These are phyloP conservation scores for Dothistroma pini DNA, from an alignment of 2,329 filamentous ascomycete species.

Conservation along the genomic window DNA sequence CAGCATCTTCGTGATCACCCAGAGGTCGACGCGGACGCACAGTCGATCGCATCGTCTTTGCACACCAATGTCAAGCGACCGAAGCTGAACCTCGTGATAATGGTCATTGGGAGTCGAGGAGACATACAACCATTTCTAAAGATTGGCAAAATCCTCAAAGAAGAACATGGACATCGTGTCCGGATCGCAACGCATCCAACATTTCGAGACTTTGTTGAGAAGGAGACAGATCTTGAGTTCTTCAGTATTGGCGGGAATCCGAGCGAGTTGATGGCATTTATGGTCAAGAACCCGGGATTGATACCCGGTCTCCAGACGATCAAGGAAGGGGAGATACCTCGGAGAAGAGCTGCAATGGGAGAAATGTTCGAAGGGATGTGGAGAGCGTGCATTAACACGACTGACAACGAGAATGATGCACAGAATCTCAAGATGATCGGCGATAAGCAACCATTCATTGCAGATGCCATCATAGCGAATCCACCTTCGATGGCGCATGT, in stretches of 20 bases:
- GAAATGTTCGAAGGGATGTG: conserved; percentile 84
- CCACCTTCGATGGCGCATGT: conserved; percentile 74
- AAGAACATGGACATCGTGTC: conserved; percentile 69
- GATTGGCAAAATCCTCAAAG: conserved; percentile 67
- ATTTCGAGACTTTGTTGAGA: conserved; percentile 71
- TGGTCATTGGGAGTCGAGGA: conserved; percentile 76
- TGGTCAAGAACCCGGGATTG: conserved; percentile 79
- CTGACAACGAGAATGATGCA: conserved; percentile 62
- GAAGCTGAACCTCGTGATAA: conserved; percentile 72
- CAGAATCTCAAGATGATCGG: conserved; percentile 64
- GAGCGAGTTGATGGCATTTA: conserved; percentile 79
- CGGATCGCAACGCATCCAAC: conserved; percentile 74
- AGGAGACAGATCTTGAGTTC: conserved; percentile 71
- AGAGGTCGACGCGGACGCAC: conserved; percentile 20
- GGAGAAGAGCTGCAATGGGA: conserved; percentile 65
- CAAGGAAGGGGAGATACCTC: conserved; percentile 67
- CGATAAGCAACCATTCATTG: conserved; percentile 58
- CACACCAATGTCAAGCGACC: conserved; percentile 37
- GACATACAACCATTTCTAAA: conserved; percentile 78
- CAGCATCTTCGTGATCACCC: conserved; percentile 26
- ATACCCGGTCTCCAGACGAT: conserved; percentile 71
- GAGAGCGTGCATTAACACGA: conserved; percentile 70
- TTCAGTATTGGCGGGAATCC: conserved; percentile 78
- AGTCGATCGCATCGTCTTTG: conserved; percentile 27
- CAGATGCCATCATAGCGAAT: conserved; percentile 81